Evolutionary conservation across 75 land plant genomes (phyloP), one percentile per base, ranked within the genome.

Genomic region (Azolla pinnata): DNA sequence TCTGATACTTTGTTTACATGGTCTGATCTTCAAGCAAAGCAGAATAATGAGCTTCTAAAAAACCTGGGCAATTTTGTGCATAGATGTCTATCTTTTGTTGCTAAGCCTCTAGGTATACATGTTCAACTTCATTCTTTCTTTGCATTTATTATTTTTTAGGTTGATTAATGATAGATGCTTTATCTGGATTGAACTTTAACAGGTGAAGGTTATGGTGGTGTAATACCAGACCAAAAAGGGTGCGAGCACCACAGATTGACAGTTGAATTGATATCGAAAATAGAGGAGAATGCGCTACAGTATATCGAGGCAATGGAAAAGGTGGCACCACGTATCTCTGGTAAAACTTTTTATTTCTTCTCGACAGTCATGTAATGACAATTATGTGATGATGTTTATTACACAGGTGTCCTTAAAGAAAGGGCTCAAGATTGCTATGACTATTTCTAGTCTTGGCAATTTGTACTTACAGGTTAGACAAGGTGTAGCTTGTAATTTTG

Each of bases 251-350:
- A 93, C 67, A 45, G 14, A 2, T 72, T 81, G 44, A 85, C 99
- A 5, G 60, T 52, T 32, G 64, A 34, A 4, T 61, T 89, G 28
- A 85, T 64, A 17, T 67, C 61, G 20, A 74, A 75, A 62, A 74
- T 93, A 67, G 68, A 63, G 19, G 77, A 77, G 47, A 31, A 56
- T 35, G 75, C 89, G 54, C 78, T 78, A 7, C 87, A 85, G 34
- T 93, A 93, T 63, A 29, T 89, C 4, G 96, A 89, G 45, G 72
- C 76, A 16, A 93, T 93, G 99, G 99, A 93, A 58, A 90, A 90
- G 85, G 97, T 91, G 40, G 52, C 67, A n/a, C n/a, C n/a, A n/a
- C n/a, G n/a, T n/a, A n/a, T n/a, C n/a, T n/a, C n/a, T n/a, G n/a
- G n/a, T n/a, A n/a, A n/a, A n/a, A n/a, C n/a, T n/a, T n/a, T n/a